Base-by-base conservation (phyloP, 2,329 filamentous ascomycete species). In the Venturia asperata region DNA sequence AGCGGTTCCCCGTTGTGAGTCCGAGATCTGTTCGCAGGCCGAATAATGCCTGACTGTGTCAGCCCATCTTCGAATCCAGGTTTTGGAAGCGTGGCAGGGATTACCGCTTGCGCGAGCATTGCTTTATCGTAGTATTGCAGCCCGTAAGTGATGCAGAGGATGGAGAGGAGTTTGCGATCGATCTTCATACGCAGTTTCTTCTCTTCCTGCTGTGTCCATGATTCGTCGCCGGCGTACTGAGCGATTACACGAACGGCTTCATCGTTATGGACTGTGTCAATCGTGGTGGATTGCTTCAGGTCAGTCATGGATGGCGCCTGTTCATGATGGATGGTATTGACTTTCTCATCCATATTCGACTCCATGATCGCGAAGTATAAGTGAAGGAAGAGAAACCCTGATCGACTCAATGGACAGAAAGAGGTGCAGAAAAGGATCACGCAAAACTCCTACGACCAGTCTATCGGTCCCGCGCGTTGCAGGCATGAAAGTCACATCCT, bases 121-220 rank as follows among this genome's bases (percentile, higher is more conserved):
- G 81, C 80, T 69, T 83, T 81, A 67, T 81, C 80, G 56, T 81
- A 80, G 65, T 81, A 81, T 67, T 81, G 78, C 21, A 81, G 70
- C 0, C 73, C 75, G 66, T 80, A 81, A 0, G 79, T 81, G 7
- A 76, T 68, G 65, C 77, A 80, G 0, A 82, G 73, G 19, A 82
- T 74, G 0, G 80, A 77, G 72, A 81, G 75, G 0, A 82, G 70
- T 37, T 73, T 73, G 68, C 74, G 74, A 68, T 81, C 78, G 43
- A 81, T 74, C 66, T 77, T 79, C 30, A 74, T 73, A 5, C 75
- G 70, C 5, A 82, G 68, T 47, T 70, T 76, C 61, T 77, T 77
- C 68, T 81, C 78, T 66, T 80, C 79, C 13, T 71, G 68, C 0
- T 74, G 70, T 0, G 75, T 76, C 80, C 80, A 83, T 2, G 67